Conservation (phyloP, 352 stramenopile species). For the Globisporangium perplexum region DNA sequence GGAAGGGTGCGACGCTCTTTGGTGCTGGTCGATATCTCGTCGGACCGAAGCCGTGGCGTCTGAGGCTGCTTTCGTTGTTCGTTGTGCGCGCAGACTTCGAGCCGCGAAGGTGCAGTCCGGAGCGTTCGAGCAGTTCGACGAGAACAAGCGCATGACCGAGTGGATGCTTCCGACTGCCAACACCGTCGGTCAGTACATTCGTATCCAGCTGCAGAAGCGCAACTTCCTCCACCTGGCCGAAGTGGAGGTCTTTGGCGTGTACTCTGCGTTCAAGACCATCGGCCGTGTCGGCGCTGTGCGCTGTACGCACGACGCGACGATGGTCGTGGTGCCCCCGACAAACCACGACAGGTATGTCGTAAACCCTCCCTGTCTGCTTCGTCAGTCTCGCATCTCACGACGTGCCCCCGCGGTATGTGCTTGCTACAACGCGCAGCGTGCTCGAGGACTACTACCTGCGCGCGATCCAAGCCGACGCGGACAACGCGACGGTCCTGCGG, state of each 20-base stretch:
- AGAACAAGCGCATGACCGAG: slow-evolving; percentile 75
- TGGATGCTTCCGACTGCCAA: slow-evolving; percentile 86
- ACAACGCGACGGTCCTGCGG: slow-evolving; percentile 86
- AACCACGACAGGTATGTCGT: slow-evolving; percentile 45
- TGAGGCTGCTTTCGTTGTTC: not conserved
- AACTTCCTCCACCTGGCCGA: slow-evolving; percentile 90
- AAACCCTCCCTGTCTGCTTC: not conserved
- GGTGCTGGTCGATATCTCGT: not conserved
- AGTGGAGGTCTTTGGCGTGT: slow-evolving; percentile 90
- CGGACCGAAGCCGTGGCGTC: no score
- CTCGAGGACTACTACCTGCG: slow-evolving; percentile 84
- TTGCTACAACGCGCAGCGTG: slow-evolving; percentile 14
- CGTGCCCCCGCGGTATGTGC: no score
- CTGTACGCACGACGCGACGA: slow-evolving; percentile 85
- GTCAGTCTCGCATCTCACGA: not conserved
- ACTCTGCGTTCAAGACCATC: slow-evolving; percentile 77
- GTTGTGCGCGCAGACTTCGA: slow-evolving; percentile 37
- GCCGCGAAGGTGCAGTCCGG: slow-evolving; percentile 75
- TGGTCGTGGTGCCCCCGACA: slow-evolving; percentile 77
- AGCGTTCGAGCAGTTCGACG: slow-evolving; percentile 74
- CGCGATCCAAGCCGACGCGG: slow-evolving; percentile 86
- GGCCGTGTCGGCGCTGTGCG: slow-evolving; percentile 73
- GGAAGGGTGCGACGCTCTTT: slow-evolving; percentile 32
- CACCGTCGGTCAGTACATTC: slow-evolving; percentile 71
- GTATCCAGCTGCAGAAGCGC: slow-evolving; percentile 86